phyloP scores from a whole-genome alignment of 2,329 filamentous ascomycete species.

The Fusarium multiceps region DNA sequence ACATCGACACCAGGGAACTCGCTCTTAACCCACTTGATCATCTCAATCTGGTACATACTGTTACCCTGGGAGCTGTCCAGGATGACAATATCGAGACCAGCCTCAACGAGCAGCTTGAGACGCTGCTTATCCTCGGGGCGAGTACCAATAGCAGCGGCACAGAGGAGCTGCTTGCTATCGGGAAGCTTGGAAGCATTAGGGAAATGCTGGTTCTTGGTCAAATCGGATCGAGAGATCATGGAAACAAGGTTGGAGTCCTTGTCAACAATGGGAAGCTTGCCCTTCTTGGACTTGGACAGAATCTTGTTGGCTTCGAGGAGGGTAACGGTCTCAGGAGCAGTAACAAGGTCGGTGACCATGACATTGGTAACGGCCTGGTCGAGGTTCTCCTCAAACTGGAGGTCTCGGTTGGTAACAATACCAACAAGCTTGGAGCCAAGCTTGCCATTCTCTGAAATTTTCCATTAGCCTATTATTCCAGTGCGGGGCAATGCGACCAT shows the following conservation, averaged over 20 bases:
- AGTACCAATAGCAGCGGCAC: conserved; percentile 94
- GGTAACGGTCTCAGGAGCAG: conserved; percentile 83
- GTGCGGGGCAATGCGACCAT: conserved; percentile 16
- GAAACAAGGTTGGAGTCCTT: conserved; percentile 86
- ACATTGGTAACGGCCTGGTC: conserved; percentile 82
- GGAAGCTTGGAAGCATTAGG: conserved; percentile 95
- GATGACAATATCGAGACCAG: conserved; percentile 93
- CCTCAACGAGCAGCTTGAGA: conserved; percentile 88
- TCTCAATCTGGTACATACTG: conserved; percentile 98
- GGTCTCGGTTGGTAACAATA: conserved; percentile 97
- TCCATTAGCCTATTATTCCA: conserved; percentile 39
- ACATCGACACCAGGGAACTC: conserved; percentile 89
- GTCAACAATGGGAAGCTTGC: conserved; percentile 95
- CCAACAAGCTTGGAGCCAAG: conserved; percentile 96
- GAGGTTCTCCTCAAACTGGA: conserved; percentile 89
- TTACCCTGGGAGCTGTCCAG: conserved; percentile 98
- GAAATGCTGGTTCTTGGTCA: conserved; percentile 99
- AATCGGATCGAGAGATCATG: conserved; percentile 90
- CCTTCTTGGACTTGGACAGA: conserved; percentile 95
- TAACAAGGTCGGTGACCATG: conserved; percentile 96
- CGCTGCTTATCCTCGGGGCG: conserved; percentile 91
- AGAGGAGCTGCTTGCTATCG: conserved; percentile 96
- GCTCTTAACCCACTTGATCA: conserved; percentile 96
- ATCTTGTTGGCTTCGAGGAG: conserved; percentile 92
- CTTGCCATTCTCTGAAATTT: conserved; percentile 81